Conservation (phyloP, 345 rosid genomes). For the Linum usitatissimum region DNA sequence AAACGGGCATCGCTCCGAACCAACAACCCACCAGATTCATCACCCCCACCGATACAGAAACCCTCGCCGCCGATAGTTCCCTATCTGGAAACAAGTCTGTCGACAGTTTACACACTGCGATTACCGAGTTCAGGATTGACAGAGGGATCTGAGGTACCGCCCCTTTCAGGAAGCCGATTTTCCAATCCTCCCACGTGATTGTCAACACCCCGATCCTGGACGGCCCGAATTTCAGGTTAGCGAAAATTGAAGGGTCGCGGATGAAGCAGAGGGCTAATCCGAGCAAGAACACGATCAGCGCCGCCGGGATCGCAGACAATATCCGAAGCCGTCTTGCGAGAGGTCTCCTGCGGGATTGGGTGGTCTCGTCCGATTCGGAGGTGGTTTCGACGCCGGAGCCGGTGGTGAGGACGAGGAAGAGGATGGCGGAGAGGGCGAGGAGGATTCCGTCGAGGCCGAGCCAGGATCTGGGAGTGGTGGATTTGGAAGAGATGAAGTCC, state of each 20-base stretch:
- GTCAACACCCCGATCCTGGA: constrained; percentile 39
- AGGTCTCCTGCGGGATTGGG: constrained; percentile 7
- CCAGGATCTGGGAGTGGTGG: constrained; percentile 59
- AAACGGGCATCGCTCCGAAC: constrained; percentile 95
- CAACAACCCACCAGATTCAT: constrained; percentile 84
- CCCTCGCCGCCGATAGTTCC: constrained; percentile 57
- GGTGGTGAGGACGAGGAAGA: constrained; percentile 51
- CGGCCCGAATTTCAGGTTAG: constrained; percentile 55
- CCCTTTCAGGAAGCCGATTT: constrained; percentile 60
- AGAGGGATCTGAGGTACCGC: constrained; percentile 86
- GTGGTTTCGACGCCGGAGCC: constrained; percentile 40
- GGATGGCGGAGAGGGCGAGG: constrained; percentile 43
- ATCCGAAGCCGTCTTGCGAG: constrained; percentile 33
- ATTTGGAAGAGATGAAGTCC: constrained; percentile 44
- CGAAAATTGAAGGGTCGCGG: constrained; percentile 48
- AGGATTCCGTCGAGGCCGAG: constrained; percentile 68
- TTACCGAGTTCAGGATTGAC: constrained; percentile 66
- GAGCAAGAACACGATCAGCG: constrained; percentile 51
- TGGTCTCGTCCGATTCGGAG: no score
- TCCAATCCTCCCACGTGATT: constrained; percentile 84
- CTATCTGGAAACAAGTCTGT: constrained; percentile 59
- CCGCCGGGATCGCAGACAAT: constrained; percentile 56
- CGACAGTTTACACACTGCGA: constrained; percentile 72
- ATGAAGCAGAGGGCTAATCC: constrained; percentile 51
- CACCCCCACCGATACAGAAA: constrained; percentile 58